Evolutionary conservation across 345 rosid genomes (phyloP).

Genomic region (Draba incana): DNA sequence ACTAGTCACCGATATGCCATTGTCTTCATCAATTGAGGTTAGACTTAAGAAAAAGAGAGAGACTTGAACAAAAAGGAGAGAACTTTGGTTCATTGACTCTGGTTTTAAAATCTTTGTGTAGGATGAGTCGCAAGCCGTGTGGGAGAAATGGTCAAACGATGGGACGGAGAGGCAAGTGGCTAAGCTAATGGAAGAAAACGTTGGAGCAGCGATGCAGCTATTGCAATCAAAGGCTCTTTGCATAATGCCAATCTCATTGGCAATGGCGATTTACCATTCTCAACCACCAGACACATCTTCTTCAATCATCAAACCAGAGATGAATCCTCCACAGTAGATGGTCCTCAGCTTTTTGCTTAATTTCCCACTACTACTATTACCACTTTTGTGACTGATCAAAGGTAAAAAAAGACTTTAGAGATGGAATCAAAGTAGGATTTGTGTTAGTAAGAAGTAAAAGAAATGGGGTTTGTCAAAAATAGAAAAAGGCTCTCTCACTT

Average conservation of each 20-base stretch:
- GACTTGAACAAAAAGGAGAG: not conserved
- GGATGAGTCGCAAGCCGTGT: constrained; percentile 88
- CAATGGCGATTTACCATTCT: constrained; percentile 88
- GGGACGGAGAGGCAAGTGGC: constrained; percentile 94
- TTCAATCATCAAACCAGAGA: constrained; percentile 68
- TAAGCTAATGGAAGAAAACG: constrained; percentile 99
- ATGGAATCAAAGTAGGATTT: constrained; percentile 40
- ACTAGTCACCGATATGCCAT: constrained; percentile 89
- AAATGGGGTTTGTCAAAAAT: constrained; percentile 22
- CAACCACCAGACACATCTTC: constrained; percentile 73
- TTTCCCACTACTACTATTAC: constrained; percentile 19
- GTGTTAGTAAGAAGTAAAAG: constrained; percentile 33
- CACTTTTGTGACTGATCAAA: constrained; percentile 27
- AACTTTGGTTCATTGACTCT: constrained; percentile 21
- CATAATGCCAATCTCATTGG: constrained; percentile 95
- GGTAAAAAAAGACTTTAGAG: constrained; percentile 24
- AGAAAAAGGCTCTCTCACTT: constrained; percentile 26
- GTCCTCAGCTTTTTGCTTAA: constrained; percentile 23
- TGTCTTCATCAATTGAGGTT: constrained; percentile 83
- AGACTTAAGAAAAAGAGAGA: constrained; percentile 25
- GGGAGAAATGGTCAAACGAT: constrained; percentile 98
- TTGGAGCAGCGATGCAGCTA: constrained; percentile 96
- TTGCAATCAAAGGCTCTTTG: constrained; percentile 98
- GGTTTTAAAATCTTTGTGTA: constrained; percentile 27
- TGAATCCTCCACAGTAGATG: constrained; percentile 38